Base-by-base conservation (phyloP, 495 filamentous ascomycete species). In the Patellaria atrata region DNA sequence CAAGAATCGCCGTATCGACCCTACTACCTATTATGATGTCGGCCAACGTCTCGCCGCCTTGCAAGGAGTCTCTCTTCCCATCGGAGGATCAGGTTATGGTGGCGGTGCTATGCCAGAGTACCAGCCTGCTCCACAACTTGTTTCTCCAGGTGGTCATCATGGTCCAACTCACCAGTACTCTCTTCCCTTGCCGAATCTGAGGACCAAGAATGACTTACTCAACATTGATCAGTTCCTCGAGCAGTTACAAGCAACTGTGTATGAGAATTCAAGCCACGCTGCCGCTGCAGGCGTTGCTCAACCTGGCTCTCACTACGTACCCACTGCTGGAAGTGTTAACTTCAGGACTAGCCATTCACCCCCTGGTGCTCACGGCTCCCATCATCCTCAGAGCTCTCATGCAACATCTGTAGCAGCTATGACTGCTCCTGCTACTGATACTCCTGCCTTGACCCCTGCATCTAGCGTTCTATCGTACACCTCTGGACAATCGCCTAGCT, bases 221-320 rank as follows among this genome's bases (percentile, higher is more conserved):
- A 77, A 86, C 52, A 80, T 93, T 51, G 87, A 96, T 57, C 76
- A 84, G 40, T 78, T 94, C 61, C 67, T 99, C 23, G 82, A 93
- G 56, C 82, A 94, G 57, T 84, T 96, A 67, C 85, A 94, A 49
- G 68, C 75, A 42, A 93, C 87, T 5, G 79, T 94, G 18, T 96
- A 94, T 53, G 87, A 94, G 56, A 87, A 73, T 48, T 75, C 84
- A 15, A 79, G 81, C 48, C 71, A 79, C 10, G 68, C 79, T 2
- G 76, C 81, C 10, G 78, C 79, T 1, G 75, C 78, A 21, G 80
- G 79, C 32, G 65, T 82, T 30, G 71, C 73, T 24, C 75, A 81
- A 41, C 70, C 77, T 15, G 77, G 69, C 27, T 62, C 70, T 17
- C 73, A 81, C 46, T 75, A 74, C 38, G 57, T 77, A 8, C 68